These are phyloP conservation scores for Podila verticillata DNA, from an alignment of 192 early-diverging fungal species.

Conservation along the genomic window DNA sequence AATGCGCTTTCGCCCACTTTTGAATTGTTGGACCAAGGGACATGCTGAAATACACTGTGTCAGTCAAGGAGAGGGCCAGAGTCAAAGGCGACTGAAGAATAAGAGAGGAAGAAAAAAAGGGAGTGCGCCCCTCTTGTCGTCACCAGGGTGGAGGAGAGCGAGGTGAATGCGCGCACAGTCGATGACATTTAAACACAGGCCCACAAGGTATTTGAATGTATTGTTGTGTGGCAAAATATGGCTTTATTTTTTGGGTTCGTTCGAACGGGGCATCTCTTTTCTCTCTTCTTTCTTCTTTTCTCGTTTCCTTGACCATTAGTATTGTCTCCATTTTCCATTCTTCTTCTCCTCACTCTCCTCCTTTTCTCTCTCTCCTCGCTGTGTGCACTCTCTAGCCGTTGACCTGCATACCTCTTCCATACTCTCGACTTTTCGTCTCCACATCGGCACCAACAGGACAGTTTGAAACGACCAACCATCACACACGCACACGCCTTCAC, in stretches of 20 bases:
- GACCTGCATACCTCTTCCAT: neutral
- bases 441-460: neutral
- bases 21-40: no score
- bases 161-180: no score
- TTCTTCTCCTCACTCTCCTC: neutral
- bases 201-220: no score
- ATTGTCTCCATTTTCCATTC: neutral
- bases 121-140: no score
- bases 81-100: no score
- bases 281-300: neutral
- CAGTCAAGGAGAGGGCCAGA: no score
- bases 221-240: neutral
- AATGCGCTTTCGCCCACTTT: no score
- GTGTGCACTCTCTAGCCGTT: no score
- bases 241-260: neutral
- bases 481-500: neutral
- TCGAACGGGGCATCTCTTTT: neutral
- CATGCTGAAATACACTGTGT: no score
- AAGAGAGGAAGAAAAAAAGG: no score
- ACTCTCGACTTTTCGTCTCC: neutral
- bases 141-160: no score
- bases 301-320: neutral
- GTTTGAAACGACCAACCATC: neutral
- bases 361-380: neutral
- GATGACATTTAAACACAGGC: no score